Evolutionary conservation across 495 filamentous ascomycete species (phyloP).

Genomic region (Mytilinidion resinicola): DNA sequence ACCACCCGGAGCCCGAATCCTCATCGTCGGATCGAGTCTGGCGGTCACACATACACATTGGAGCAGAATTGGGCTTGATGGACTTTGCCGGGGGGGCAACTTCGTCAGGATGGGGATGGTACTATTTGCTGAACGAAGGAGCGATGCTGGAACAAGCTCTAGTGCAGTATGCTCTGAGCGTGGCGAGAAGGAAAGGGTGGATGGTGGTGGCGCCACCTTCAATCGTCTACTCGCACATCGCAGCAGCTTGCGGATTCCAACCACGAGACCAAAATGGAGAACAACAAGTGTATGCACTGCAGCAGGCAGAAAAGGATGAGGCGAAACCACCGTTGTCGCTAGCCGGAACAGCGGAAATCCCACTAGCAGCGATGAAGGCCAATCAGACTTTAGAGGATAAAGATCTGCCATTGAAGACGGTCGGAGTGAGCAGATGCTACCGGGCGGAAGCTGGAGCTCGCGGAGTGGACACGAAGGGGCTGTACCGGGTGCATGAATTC

Average conservation of each 20-base stretch:
- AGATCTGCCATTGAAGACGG: constrained; percentile 67
- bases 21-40: constrained; percentile 46
- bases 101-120: constrained; percentile 93
- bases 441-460: constrained; percentile 88
- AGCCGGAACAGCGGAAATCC: constrained; percentile 88
- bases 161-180: constrained; percentile 70
- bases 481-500: constrained; percentile 99
- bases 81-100: constrained; percentile 77
- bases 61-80: constrained; percentile 67
- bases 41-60: constrained; percentile 78
- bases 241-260: constrained; percentile 83
- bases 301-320: constrained; percentile 53
- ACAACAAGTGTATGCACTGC: constrained; percentile 78
- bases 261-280: constrained; percentile 86
- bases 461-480: constrained; percentile 82
- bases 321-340: constrained; percentile 64
- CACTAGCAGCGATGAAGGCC: constrained; percentile 84
- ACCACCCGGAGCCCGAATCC: constrained; percentile 52
- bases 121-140: constrained; percentile 82
- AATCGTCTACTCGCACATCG: constrained; percentile 87
- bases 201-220: constrained; percentile 72
- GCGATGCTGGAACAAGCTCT: constrained; percentile 90
- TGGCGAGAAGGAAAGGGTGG: constrained; percentile 67
- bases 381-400: constrained; percentile 55
- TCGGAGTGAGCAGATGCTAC: constrained; percentile 82